phyloP scores from a whole-genome alignment of 306 rosid species.

The Lablab purpureus region DNA sequence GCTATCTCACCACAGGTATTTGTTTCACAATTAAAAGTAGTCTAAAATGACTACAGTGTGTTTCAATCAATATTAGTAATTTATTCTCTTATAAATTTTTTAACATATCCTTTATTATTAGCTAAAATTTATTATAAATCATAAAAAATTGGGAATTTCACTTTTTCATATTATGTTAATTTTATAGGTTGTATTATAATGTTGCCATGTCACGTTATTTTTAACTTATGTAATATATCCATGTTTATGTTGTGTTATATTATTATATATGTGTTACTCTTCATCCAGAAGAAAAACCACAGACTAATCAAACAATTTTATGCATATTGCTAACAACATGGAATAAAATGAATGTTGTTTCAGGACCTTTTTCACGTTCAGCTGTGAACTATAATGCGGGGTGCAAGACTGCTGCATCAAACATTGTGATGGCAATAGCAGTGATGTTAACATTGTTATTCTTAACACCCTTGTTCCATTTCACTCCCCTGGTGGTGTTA shows the following conservation, averaged over 20 bases:
- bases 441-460: conserved; percentile 88
- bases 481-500: conserved; percentile 90
- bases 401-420: conserved; percentile 92
- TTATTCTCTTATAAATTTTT: too few relatives aligned
- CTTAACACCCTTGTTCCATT: conserved; percentile 88
- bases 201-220: not conserved
- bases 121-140: too few relatives aligned
- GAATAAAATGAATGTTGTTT: conserved; percentile 31
- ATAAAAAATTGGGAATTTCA: too few relatives aligned
- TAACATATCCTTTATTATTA: too few relatives aligned
- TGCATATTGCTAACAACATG: conserved; percentile 28
- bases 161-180: not conserved
- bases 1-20: conserved; percentile 91
- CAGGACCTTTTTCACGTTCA: conserved; percentile 95
- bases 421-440: conserved; percentile 87
- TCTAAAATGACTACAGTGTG: not conserved
- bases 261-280: not conserved
- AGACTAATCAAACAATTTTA: not conserved
- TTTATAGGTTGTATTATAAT: not conserved
- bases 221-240: not conserved
- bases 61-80: too few relatives aligned
- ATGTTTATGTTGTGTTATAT: not conserved
- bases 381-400: conserved; percentile 97
- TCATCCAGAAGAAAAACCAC: not conserved
- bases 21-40: not conserved